These are phyloP conservation scores for Phytopythium kandeliae DNA, from an alignment of 352 stramenopile genomes.

Conservation along the genomic window DNA sequence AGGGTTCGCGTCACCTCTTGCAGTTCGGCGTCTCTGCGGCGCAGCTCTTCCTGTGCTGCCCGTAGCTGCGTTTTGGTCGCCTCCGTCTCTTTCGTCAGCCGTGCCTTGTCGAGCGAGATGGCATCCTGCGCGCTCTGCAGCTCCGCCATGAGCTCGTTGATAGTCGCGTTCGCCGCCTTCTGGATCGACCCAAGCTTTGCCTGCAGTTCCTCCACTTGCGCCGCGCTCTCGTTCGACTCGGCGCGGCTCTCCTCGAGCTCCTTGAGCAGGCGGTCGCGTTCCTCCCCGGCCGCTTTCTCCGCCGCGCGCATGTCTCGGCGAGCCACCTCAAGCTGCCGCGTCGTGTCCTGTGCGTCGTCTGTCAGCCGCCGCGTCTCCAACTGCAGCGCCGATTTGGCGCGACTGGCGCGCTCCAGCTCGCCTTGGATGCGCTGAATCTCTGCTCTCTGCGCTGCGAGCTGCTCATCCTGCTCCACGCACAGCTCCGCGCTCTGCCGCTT, in stretches of 20 bases:
- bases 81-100: constrained; percentile 44
- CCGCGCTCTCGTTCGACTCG: constrained; percentile 32
- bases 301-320: constrained; percentile 42
- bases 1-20: constrained; percentile 25
- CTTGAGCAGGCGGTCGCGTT: constrained; percentile 34
- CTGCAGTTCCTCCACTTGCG: constrained; percentile 52
- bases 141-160: constrained; percentile 65
- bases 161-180: constrained; percentile 68
- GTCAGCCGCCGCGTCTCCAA: constrained; percentile 43
- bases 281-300: constrained; percentile 30
- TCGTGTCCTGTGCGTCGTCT: constrained; percentile 49
- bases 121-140: constrained; percentile 54
- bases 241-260: constrained; percentile 39
- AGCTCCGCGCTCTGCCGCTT: constrained; percentile 13
- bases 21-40: constrained; percentile 29
- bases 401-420: constrained; percentile 37
- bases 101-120: constrained; percentile 43
- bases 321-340: constrained; percentile 58
- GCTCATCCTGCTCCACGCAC: constrained; percentile 23
- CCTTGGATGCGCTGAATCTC: constrained; percentile 21
- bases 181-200: constrained; percentile 65
- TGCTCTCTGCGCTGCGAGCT: constrained; percentile 9
- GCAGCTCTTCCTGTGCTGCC: constrained; percentile 41
- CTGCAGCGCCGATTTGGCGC: constrained; percentile 45
- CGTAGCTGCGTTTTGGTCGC: constrained; percentile 28